phyloP scores from a whole-genome alignment of 108 stramenopile genomes.

The Pseudonitzschia multistriata region DNA sequence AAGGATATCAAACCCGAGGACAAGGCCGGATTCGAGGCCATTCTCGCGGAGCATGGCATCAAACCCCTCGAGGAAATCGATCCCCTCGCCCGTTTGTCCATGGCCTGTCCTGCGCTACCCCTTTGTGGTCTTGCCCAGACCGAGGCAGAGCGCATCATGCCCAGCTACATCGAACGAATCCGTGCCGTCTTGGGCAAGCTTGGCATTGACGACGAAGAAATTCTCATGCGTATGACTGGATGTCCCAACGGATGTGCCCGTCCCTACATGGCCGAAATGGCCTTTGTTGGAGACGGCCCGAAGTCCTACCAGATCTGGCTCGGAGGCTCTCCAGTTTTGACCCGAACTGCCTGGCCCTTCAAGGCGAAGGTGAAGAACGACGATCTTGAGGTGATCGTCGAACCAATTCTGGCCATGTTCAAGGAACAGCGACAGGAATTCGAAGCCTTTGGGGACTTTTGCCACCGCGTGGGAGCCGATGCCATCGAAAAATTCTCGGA shows the following conservation, averaged over 20 bases:
- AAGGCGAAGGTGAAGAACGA: conserved; percentile 84
- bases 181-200: conserved; percentile 78
- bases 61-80: conserved; percentile 87
- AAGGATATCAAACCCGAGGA: conserved; percentile 88
- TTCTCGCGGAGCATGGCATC: conserved; percentile 86
- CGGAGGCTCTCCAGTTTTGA: conserved; percentile 92
- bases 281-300: conserved; percentile 95
- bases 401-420: conserved; percentile 90
- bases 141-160: conserved; percentile 95
- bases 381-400: conserved; percentile 78
- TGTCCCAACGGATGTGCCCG: conserved; percentile 99
- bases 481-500: conserved; percentile 68
- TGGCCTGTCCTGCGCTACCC: conserved; percentile 98
- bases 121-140: conserved; percentile 97
- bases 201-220: conserved; percentile 88
- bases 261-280: conserved; percentile 99
- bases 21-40: conserved; percentile 76
- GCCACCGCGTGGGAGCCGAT: conserved; percentile 79
- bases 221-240: conserved; percentile 96
- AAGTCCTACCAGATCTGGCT: conserved; percentile 95
- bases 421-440: conserved; percentile 71
- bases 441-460: conserved; percentile 93
- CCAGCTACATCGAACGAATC: conserved; percentile 84
- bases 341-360: conserved; percentile 89
- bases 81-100: conserved; percentile 77